A percentile compares a stretch with the other conserved stretches of the same genome.
These are phyloP conservation scores for Alnus glutinosa DNA, from an alignment of 306 rosid genomes.

Conservation along the genomic window DNA sequence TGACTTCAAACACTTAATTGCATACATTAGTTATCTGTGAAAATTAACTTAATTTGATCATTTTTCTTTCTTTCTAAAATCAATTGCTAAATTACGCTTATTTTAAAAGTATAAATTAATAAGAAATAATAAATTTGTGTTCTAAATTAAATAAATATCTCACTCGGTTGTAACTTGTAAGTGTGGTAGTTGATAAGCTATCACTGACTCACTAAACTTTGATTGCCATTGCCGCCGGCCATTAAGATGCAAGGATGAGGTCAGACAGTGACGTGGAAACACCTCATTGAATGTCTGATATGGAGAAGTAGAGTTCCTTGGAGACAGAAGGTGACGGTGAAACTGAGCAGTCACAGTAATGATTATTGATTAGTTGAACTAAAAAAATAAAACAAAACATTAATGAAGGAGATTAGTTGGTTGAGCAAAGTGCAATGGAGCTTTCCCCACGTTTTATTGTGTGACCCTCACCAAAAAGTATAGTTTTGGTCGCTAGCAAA, in stretches of 20 bases:
- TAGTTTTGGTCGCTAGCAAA: constrained; percentile 18
- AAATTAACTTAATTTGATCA: too few species aligned
- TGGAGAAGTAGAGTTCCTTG: background rate
- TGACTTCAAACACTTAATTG: background rate
- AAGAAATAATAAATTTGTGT: too few species aligned
- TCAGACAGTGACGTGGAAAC: background rate
- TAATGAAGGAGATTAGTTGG: background rate
- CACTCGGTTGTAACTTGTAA: too few species aligned
- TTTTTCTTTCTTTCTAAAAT: too few species aligned
- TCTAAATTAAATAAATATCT: too few species aligned
- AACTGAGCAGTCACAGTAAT: background rate
- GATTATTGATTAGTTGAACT: background rate
- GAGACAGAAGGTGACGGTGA: background rate
- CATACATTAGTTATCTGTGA: too few species aligned
- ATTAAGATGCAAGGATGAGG: background rate
- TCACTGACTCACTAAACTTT: background rate
- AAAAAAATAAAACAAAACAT: too few species aligned
- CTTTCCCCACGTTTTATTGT: background rate
- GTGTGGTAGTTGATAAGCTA: too few species aligned
- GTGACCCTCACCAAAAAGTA: background rate
- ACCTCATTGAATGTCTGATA: background rate
- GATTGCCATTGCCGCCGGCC: background rate
- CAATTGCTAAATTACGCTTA: too few species aligned
- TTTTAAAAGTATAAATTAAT: too few species aligned
- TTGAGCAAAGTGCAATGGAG: background rate